A percentile compares a stretch with the other conserved stretches of the same genome.
These are phyloP conservation scores for Tylopilus balloui DNA, from an alignment of 768 basidiomycete species.

Conservation along the genomic window DNA sequence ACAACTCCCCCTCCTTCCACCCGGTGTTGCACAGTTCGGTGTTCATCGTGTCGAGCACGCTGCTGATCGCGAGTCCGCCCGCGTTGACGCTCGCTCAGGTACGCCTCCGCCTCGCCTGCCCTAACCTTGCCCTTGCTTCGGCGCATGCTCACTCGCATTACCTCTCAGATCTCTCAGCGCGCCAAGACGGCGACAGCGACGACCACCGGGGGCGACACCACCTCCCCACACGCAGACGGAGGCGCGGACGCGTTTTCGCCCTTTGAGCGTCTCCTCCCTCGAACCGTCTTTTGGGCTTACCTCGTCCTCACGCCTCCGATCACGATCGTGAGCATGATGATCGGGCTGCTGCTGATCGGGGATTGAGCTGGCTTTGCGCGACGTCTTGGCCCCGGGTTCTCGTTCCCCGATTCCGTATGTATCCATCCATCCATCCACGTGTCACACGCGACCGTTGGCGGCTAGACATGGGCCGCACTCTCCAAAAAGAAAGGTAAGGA, in stretches of 20 bases:
- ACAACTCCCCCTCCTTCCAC: no score
- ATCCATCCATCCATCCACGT: no score
- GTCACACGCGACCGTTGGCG: no score
- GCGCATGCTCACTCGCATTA: no score
- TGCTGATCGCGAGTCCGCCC: constrained; percentile 80
- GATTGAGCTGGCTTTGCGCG: no score
- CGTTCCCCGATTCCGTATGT: no score
- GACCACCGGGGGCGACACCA: no score
- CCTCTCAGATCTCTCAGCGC: constrained; percentile 27
- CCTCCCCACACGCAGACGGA: background rate
- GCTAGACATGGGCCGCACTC: no score
- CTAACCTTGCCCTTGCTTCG: no score
- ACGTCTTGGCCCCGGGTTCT: no score
- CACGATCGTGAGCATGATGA: constrained; percentile 71
- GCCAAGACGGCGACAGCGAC: background rate
- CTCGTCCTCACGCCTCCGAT: constrained; percentile 83
- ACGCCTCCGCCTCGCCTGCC: background rate
- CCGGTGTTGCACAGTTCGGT: constrained; percentile 53
- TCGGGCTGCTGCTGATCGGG: constrained; percentile 62
- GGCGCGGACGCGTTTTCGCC: constrained; percentile 11
- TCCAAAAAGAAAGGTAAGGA: no score
- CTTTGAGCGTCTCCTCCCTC: constrained; percentile 85
- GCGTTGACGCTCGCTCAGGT: constrained; percentile 67
- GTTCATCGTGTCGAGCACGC: constrained; percentile 78
- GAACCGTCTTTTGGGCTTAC: constrained; percentile 93